Evolutionary conservation across 1,284 basidiomycete species (phyloP), one percentile per base, ranked within the genome.

Genomic region (Trichosporon sp.): DNA sequence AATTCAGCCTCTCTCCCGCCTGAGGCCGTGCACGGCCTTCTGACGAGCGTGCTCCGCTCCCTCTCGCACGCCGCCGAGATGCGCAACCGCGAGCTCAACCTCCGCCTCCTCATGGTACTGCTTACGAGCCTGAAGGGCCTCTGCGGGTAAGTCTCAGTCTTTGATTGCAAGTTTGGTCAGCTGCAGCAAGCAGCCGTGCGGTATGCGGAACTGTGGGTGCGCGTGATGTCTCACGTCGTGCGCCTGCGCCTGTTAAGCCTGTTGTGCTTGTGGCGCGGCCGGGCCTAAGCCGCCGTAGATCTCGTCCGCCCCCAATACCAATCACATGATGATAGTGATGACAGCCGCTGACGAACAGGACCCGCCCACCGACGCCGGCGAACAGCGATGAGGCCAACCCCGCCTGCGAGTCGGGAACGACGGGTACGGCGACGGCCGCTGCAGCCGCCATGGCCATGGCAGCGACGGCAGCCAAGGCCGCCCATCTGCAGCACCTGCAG

Each of bases 71-170:
- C 46, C 23, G 46, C 46, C 46, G 46, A 52, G 23, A 52, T 52
- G 46, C 46, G 46, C 46, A 52, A 52, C 46, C 46, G 46, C 46
- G 46, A 52, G 46, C 46, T 52, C 23, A 52, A 52, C 46, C 25
- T 52, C 13, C 46, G 46, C 21, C 46, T 52, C 25, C 46, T 52
- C 46, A 52, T 52, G 46, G 46, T 52, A 4, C 46, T 52, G 9
- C 46, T 52, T 10, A 52, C 46, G 25, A 52, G 46, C 46, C 46
- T 52, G 25, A 52, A 52, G 23, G 46, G 46, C 23, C 46, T 52
- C 25, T 52, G 46, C 46, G 46, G 46, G 46, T 52, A 14, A 52
- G 46, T 52, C 1, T 27, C 5, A 40, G n/a, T 9, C n/a, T n/a
- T n/a, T 10, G 36, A 4, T 5, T 32, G 32, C 32, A 32, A 11